Evolutionary conservation across 768 basidiomycete genomes (phyloP).

Genomic region (Hypsizygus marmoreus): DNA sequence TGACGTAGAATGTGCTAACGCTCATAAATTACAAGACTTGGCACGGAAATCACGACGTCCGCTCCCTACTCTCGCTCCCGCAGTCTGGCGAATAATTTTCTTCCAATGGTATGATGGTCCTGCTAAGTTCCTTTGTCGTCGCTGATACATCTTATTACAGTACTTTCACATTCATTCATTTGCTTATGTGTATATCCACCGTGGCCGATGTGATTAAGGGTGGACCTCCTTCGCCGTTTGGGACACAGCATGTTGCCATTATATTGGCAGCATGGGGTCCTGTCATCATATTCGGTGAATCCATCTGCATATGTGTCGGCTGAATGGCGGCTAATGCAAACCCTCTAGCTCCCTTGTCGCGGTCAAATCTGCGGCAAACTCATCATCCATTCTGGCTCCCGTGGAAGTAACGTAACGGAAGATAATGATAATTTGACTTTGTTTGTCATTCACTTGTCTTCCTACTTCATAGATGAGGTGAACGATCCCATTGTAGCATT

Average conservation of each 20-base stretch:
- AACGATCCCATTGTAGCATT: too few relatives aligned
- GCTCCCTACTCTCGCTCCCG: conserved; percentile 37
- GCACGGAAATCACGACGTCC: conserved; percentile 24
- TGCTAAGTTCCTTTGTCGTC: not conserved
- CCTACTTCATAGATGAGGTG: too few relatives aligned
- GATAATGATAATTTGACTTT: too few relatives aligned
- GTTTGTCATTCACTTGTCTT: too few relatives aligned
- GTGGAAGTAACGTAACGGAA: too few relatives aligned
- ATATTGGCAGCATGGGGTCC: conserved; percentile 64
- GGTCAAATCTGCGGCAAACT: conserved; percentile 42
- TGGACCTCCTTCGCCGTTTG: conserved; percentile 52
- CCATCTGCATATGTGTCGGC: not conserved
- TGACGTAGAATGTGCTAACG: not conserved
- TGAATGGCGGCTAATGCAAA: conserved; percentile 23
- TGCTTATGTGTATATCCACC: conserved; percentile 51
- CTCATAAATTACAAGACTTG: not conserved
- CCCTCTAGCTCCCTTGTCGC: conserved; percentile 36
- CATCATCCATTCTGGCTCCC: conserved; percentile 35
- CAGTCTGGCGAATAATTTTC: conserved; percentile 52
- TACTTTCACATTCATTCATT: conserved; percentile 46
- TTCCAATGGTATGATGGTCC: conserved; percentile 52
- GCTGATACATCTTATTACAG: conserved; percentile 27
- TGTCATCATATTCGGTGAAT: conserved; percentile 52
- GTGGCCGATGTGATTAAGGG: conserved; percentile 48
- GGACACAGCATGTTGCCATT: conserved; percentile 66